Percentiles rank a stretch among this genome's conserved stretches.
These are phyloP conservation scores for Limonium bicolor DNA, from an alignment of 148 eudicot genomes.

Conservation along the genomic window DNA sequence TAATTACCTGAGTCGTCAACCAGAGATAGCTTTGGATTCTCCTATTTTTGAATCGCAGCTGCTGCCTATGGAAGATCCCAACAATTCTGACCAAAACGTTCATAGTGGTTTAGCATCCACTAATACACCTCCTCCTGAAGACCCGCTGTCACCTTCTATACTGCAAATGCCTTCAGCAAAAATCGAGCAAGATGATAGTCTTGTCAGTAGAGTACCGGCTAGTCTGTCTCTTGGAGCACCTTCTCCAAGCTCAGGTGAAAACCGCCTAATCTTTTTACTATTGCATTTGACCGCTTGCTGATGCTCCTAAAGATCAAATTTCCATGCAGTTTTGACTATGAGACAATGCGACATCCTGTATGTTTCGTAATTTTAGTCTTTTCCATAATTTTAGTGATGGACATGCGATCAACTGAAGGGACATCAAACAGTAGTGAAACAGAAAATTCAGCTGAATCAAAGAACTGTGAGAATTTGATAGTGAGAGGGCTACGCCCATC, in stretches of 20 bases:
- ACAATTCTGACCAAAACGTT: no score
- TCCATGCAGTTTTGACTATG: no score
- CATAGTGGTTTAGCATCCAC: conserved; percentile 17
- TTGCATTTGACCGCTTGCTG: no score
- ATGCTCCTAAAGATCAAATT: no score
- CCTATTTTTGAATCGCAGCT: conserved; percentile 43
- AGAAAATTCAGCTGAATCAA: conserved; percentile 7
- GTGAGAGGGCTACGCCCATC: conserved; percentile 35
- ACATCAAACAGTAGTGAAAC: conserved; percentile 14
- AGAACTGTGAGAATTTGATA: conserved; percentile 27
- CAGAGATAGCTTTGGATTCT: conserved; percentile 35
- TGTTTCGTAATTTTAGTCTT: not conserved
- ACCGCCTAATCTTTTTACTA: no score
- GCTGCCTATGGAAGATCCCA: conserved; percentile 19
- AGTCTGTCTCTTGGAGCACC: conserved; percentile 33
- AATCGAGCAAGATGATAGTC: conserved; percentile 24
- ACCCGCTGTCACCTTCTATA: conserved; percentile 24
- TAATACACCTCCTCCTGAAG: conserved; percentile 16
- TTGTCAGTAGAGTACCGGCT: conserved; percentile 18
- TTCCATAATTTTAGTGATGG: conserved; percentile 26
- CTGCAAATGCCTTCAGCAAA: conserved; percentile 23
- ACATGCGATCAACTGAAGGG: conserved; percentile 27
- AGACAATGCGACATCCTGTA: no score
- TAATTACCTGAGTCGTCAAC: conserved; percentile 49
- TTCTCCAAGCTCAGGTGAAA: conserved; percentile 84